Percentiles rank a stretch among this genome's conserved stretches.
These are phyloP conservation scores for Triadica sebifera DNA, from an alignment of 345 rosid species.

Conservation along the genomic window DNA sequence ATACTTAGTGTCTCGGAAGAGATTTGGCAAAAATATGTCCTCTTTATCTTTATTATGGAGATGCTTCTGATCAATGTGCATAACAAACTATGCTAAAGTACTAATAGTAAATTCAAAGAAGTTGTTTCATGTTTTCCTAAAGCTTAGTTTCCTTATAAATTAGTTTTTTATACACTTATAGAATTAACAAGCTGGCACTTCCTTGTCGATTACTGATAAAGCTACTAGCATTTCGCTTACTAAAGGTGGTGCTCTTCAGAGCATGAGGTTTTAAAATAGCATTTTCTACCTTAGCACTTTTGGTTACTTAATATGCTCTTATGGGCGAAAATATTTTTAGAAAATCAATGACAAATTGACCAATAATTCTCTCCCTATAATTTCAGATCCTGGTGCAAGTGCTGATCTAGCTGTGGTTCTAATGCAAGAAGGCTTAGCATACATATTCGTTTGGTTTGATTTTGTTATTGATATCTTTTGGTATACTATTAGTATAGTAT, in stretches of 20 bases:
- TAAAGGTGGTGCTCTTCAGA: not conserved
- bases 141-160: not conserved
- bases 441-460: too few species aligned
- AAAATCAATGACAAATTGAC: not conserved
- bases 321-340: not conserved
- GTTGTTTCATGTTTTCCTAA: too few species aligned
- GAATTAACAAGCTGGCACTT: not conserved
- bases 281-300: not conserved
- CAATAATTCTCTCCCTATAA: conserved; percentile 1
- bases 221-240: not conserved
- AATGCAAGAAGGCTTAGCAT: conserved; percentile 97
- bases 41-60: not conserved
- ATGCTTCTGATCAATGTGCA: not conserved
- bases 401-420: conserved; percentile 88
- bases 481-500: too few species aligned
- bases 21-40: not conserved
- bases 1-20: not conserved
- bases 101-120: too few species aligned
- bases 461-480: too few species aligned
- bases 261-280: not conserved
- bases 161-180: not conserved
- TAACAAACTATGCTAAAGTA: not conserved
- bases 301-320: not conserved
- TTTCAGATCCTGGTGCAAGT: conserved; percentile 86
- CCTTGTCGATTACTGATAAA: not conserved